Conservation (phyloP, 257 asterid genomes). For the Solanum tacnaense region DNA sequence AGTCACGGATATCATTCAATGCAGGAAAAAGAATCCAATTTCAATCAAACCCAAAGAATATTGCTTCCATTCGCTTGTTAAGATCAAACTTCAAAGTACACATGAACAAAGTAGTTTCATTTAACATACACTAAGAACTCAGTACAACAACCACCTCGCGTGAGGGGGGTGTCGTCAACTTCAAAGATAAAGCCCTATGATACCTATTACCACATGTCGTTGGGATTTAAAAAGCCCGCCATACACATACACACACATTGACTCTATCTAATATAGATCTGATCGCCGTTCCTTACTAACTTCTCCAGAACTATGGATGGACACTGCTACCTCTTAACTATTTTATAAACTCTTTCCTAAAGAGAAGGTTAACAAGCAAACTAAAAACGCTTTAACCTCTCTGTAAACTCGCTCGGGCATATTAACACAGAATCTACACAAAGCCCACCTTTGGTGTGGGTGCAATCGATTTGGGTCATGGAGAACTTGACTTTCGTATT, state of each 20-base stretch:
- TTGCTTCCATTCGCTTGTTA: background rate
- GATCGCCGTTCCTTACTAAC: background rate
- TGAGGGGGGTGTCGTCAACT: background rate
- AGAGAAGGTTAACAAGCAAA: background rate
- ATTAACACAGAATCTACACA: slow-evolving; percentile 74
- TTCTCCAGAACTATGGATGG: background rate
- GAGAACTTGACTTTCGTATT: slow-evolving; percentile 60
- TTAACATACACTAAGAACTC: background rate
- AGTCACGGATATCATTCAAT: background rate
- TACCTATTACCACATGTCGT: background rate
- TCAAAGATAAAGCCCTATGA: background rate
- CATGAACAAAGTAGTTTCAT: background rate
- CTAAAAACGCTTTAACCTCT: slow-evolving; percentile 39
- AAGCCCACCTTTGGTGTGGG: slow-evolving; percentile 89
- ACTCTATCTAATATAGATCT: background rate
- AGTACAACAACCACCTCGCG: too few species aligned
- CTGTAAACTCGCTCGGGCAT: slow-evolving; percentile 45
- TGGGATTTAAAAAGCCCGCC: background rate
- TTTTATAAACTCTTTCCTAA: background rate
- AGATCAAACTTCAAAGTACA: background rate
- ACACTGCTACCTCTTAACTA: background rate
- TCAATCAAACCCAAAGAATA: background rate
- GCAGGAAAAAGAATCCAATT: background rate
- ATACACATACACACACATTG: background rate
- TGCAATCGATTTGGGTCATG: slow-evolving; percentile 92